Evolutionary conservation across 2,329 filamentous ascomycete genomes (phyloP).

Genomic region (Tolypocladium guangdongense): DNA sequence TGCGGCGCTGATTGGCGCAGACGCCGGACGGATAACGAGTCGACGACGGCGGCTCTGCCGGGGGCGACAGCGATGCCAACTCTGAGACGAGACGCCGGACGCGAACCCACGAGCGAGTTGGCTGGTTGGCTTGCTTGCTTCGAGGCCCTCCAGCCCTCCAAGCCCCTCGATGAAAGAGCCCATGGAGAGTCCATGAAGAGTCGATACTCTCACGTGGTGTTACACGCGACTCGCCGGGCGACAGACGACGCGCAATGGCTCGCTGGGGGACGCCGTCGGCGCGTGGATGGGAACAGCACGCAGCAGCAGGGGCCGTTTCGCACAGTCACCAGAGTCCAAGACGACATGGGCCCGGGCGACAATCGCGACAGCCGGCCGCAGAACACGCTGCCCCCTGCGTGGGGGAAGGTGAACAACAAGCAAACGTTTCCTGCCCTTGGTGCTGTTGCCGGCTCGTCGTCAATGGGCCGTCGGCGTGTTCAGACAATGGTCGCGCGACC

Average conservation of each 20-base stretch:
- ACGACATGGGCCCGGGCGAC: not conserved
- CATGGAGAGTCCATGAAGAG: too few relatives aligned
- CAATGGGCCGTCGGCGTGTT: not conserved
- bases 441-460: not conserved
- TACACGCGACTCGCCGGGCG: not conserved
- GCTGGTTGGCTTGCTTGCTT: not conserved
- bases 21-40: not conserved
- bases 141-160: too few relatives aligned
- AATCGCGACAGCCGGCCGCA: not conserved
- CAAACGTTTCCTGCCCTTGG: not conserved
- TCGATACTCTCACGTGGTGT: not conserved
- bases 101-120: not conserved
- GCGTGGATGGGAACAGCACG: not conserved
- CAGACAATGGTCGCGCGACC: not conserved
- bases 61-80: not conserved
- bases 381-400: not conserved
- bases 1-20: not conserved
- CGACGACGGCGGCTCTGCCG: not conserved
- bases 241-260: not conserved
- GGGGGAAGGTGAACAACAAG: not conserved
- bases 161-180: not conserved
- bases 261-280: not conserved
- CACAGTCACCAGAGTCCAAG: too few relatives aligned
- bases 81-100: not conserved
- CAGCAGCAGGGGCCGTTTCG: not conserved